A percentile compares a stretch with the other conserved stretches of the same genome.
Conservation (phyloP, 805 yeast species). For the Vanderwaltozyma polyspora region DNA sequence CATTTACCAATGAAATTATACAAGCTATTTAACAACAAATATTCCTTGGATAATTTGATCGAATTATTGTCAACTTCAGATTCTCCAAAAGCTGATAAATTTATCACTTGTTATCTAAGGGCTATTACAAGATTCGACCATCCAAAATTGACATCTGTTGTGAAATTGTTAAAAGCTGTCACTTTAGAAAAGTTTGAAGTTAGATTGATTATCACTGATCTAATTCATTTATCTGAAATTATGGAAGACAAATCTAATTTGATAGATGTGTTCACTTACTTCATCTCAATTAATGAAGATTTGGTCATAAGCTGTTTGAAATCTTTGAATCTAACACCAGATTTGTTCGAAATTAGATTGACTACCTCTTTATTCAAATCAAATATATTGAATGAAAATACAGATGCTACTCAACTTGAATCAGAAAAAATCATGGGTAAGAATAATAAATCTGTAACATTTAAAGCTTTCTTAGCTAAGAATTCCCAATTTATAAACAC, state of each 20-base stretch:
- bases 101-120: conserved; percentile 34
- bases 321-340: conserved; percentile 29
- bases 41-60: conserved; percentile 10
- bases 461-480: conserved; percentile 24
- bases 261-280: conserved; percentile 31
- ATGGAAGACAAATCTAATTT: conserved; percentile 31
- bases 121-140: conserved; percentile 36
- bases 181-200: conserved; percentile 29
- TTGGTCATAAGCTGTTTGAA: conserved; percentile 31
- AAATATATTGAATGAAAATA: conserved; percentile 5
- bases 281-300: conserved; percentile 28
- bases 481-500: conserved; percentile 21
- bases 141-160: conserved; percentile 26
- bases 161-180: conserved; percentile 27
- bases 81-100: conserved; percentile 28
- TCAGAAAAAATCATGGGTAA: conserved; percentile 19
- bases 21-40: conserved; percentile 22
- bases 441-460: conserved; percentile 14
- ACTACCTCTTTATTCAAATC: conserved; percentile 45
- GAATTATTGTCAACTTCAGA: conserved; percentile 19
- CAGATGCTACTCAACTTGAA: conserved; percentile 20
- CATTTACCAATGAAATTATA: conserved; percentile 31
- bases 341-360: conserved; percentile 49
- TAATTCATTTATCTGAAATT: conserved; percentile 28
- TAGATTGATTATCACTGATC: conserved; percentile 29